These are phyloP conservation scores for Coemansia furcata DNA, from an alignment of 192 early-diverging fungal genomes.

Conservation along the genomic window DNA sequence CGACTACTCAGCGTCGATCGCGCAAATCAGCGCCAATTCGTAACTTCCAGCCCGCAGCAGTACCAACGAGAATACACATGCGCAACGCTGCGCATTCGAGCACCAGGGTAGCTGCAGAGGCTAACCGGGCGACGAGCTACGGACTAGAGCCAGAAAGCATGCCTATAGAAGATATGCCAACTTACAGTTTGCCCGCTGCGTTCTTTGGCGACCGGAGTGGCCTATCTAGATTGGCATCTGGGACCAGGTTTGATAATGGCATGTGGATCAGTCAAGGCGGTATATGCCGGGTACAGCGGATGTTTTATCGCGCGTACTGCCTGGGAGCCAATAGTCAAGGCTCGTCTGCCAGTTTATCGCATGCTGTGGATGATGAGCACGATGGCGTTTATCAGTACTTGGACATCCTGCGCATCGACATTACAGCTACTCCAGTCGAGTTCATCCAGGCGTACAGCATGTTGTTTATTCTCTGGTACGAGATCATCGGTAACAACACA, in stretches of 20 bases:
- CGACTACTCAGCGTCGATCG: neutral
- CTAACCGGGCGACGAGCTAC: neutral
- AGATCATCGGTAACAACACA: neutral
- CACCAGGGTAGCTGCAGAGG: too few species aligned
- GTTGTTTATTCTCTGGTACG: slow-evolving; percentile 40
- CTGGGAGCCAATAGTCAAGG: neutral
- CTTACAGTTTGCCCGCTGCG: neutral
- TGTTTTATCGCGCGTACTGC: neutral
- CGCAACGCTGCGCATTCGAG: neutral
- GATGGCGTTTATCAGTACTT: slow-evolving; percentile 11
- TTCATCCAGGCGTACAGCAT: slow-evolving; percentile 36
- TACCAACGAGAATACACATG: slow-evolving; percentile 17
- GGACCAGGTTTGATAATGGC: slow-evolving; percentile 29
- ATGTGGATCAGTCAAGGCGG: slow-evolving; percentile 47
- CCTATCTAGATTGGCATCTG: slow-evolving; percentile 18
- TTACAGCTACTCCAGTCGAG: slow-evolving; percentile 22
- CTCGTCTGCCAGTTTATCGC: neutral
- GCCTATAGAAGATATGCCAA: neutral
- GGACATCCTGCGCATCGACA: slow-evolving; percentile 34
- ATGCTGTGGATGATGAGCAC: neutral
- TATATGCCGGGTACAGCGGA: slow-evolving; percentile 17
- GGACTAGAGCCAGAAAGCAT: neutral
- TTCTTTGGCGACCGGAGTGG: neutral
- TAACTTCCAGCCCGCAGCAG: slow-evolving; percentile 7
- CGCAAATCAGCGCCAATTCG: slow-evolving; percentile 2